Base-by-base conservation (phyloP, 2,329 filamentous ascomycete species). In the Apiospora malaysiana region DNA sequence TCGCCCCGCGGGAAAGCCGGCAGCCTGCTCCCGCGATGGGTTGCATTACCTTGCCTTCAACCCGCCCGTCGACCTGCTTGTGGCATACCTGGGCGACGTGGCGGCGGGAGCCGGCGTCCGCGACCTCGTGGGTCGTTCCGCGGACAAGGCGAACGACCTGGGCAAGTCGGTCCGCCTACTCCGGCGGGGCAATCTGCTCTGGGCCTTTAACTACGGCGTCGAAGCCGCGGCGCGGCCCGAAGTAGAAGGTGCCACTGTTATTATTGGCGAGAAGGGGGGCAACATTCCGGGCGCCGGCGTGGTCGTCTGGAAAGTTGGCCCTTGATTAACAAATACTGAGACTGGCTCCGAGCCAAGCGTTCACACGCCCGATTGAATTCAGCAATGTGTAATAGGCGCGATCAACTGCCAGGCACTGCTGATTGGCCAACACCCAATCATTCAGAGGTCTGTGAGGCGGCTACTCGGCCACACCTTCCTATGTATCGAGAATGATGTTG, bases 21-120 rank as follows among this genome's bases (percentile, higher is more conserved):
- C 73, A 14, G 75, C 75, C 14, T 76, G 75, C 45, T 68, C 69
- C 25, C 56, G 46, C 9, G 69, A 71, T 10, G 73, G 70, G 1
- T 42, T 70, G 71, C 75, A 76, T 46, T 76, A 76, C 32, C 68
- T 76, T 2, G 75, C 71, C 16, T 75, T 76, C 70, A 76, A 75
- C 45, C 75, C 74, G n/a, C 71, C 75, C 4, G 71, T 32, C 6
- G 75, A 76, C 42, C 70, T 76, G 25, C 59, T 76, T 14, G 71
- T 76, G 25, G 47, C 73, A 4, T 76, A 76, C 27, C 71, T 76
- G 27, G 73, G 74, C 18, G 73, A 74, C 14, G 68, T 75, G 16
- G 74, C 74, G 46, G 72, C 72, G 8, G 66, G 43, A 18, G 73
- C 73, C 1, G 70, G 68, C 3, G 68, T 76, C 18, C 71, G 45